phyloP scores from a whole-genome alignment of 768 basidiomycete genomes.

The Trametes cinnabarina region DNA sequence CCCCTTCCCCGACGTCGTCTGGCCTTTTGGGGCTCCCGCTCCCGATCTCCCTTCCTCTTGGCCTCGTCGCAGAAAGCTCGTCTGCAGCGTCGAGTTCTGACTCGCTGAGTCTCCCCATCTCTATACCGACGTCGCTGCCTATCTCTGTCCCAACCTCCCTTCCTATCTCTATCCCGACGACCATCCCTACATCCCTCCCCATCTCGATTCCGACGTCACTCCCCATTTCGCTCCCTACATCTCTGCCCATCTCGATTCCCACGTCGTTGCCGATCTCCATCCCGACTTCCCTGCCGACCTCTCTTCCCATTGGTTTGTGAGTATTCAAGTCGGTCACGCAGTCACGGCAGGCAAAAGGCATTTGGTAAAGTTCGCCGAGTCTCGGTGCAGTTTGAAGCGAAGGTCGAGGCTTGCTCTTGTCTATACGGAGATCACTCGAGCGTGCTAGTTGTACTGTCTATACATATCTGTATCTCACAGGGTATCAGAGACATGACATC shows the following conservation, averaged over 20 bases:
- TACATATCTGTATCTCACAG: too few species aligned
- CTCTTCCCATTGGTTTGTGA: constrained; percentile 1
- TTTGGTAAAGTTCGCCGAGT: too few species aligned
- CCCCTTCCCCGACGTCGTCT: not conserved
- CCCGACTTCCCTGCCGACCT: constrained; percentile 2
- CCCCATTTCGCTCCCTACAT: not conserved
- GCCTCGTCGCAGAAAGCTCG: not conserved
- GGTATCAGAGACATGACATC: too few species aligned
- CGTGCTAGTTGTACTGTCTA: too few species aligned
- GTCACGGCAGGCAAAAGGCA: too few species aligned
- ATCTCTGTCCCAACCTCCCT: not conserved
- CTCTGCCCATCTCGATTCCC: not conserved
- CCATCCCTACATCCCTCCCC: not conserved
- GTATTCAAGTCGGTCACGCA: too few species aligned
- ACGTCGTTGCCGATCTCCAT: not conserved
- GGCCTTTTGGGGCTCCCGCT: not conserved
- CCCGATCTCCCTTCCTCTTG: not conserved
- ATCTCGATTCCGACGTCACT: constrained; percentile 1
- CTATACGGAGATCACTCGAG: too few species aligned
- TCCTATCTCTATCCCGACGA: not conserved
- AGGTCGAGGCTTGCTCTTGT: too few species aligned
- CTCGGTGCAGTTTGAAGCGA: too few species aligned
- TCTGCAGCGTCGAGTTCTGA: not conserved
- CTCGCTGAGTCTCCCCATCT: not conserved
- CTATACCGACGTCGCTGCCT: not conserved